These are phyloP conservation scores for Euclidium syriacum DNA, from an alignment of 345 rosid species.

Conservation along the genomic window DNA sequence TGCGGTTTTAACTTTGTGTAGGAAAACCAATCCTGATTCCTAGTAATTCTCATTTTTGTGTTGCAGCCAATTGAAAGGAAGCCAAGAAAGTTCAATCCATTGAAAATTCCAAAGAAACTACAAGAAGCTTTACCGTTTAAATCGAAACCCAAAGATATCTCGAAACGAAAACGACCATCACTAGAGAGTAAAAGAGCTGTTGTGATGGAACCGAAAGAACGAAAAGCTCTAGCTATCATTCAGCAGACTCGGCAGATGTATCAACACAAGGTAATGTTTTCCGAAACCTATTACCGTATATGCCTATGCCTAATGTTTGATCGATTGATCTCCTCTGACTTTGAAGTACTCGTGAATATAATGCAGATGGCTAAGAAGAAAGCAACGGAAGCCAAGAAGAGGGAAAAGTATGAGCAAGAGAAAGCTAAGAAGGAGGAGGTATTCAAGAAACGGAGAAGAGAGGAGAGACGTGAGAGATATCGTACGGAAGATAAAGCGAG, in stretches of 20 bases:
- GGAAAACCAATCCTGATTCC: not conserved
- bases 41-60: slow-evolving; percentile 6
- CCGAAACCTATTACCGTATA: not conserved
- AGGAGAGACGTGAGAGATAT: slow-evolving; percentile 70
- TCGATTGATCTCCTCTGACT: not conserved
- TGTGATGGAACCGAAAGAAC: slow-evolving; percentile 64
- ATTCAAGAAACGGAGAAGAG: slow-evolving; percentile 68
- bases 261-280: slow-evolving; percentile 48
- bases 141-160: slow-evolving; percentile 73
- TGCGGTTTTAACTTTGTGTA: not conserved
- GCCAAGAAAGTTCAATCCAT: slow-evolving; percentile 60
- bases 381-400: slow-evolving; percentile 55
- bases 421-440: slow-evolving; percentile 65
- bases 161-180: slow-evolving; percentile 39
- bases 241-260: slow-evolving; percentile 58
- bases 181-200: slow-evolving; percentile 72
- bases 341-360: not conserved
- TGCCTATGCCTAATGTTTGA: not conserved
- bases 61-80: slow-evolving; percentile 74
- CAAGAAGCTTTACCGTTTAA: slow-evolving; percentile 69
- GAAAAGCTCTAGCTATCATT: slow-evolving; percentile 46
- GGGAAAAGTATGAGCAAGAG: slow-evolving; percentile 43
- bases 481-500: slow-evolving; percentile 56
- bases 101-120: slow-evolving; percentile 68
- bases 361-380: slow-evolving; percentile 62